phyloP scores from a whole-genome alignment of 768 basidiomycete genomes.

The Podaxis pistillaris region DNA sequence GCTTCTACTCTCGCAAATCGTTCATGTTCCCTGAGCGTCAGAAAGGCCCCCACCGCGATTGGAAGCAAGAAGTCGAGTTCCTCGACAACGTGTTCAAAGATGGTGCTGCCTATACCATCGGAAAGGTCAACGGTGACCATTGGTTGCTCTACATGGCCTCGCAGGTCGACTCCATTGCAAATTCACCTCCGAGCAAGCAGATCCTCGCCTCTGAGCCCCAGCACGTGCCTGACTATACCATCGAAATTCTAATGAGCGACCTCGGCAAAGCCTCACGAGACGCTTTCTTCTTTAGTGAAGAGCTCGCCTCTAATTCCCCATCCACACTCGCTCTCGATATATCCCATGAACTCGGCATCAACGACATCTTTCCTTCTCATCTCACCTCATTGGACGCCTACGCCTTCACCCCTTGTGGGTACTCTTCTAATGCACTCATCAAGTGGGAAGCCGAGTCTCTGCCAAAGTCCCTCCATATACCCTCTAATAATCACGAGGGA shows the following conservation, averaged over 20 bases:
- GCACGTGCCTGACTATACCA: conserved; percentile 75
- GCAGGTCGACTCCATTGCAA: conserved; percentile 36
- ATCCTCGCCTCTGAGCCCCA: conserved; percentile 15
- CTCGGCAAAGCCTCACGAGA: conserved; percentile 72
- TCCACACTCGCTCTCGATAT: conserved; percentile 56
- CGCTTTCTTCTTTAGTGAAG: conserved; percentile 63
- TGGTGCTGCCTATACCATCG: conserved; percentile 94
- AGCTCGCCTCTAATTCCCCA: conserved; percentile 35
- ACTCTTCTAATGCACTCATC: conserved; percentile 88
- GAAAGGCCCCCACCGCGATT: conserved; percentile 87
- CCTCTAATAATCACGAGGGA: conserved; percentile 30
- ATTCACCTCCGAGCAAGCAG: conserved; percentile 15
- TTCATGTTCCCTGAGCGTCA: conserved; percentile 99
- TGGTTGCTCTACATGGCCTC: conserved; percentile 94
- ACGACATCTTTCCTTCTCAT: conserved; percentile 74
- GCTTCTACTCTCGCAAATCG: conserved; percentile 97
- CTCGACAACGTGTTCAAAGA: conserved; percentile 86
- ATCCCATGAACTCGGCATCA: conserved; percentile 74
- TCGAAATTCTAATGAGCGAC: conserved; percentile 97
- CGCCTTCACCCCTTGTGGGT: conserved; percentile 93
- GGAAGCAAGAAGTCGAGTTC: conserved; percentile 90
- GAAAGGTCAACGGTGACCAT: conserved; percentile 97
- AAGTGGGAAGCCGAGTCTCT: conserved; percentile 51
- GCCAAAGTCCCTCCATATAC: conserved; percentile 19
- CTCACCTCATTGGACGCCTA: conserved; percentile 89